Evolutionary conservation across 345 rosid genomes (phyloP), one percentile per base, ranked within the genome.

Genomic region (Lepidium africanum): DNA sequence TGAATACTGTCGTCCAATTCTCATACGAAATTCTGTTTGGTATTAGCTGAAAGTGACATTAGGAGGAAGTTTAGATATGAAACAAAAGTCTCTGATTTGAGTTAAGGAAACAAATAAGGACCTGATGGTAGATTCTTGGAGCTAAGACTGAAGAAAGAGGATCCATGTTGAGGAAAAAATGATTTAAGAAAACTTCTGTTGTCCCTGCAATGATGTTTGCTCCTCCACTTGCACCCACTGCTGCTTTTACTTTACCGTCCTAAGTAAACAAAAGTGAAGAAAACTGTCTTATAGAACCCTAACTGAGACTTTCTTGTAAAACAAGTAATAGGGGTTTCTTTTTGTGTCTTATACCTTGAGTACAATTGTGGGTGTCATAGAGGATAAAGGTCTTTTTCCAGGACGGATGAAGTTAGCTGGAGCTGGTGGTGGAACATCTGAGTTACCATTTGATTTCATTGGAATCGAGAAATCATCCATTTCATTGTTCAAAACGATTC

Each of bases 381-480:
- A 86, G 5, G 91, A 86, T 48, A 88, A 67, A 11, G 91, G 87
- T 61, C 94, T 73, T 76, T 86, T 86, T 13, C 85, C 80, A 0
- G 89, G 87, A 5, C 78, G 78, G 61, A 88, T 43, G 35, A 86
- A 82, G 73, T 88, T 88, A 64, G 81, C 27, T 1, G 79, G 86
- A 12, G 95, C 82, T 1, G 86, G 86, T 0, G 81, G 89, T 5
- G 79, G 67, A 21, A 63, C 45, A 49, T 73, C 27, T 6, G 5
- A 25, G 9, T 63, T 15, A 12, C 9, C 13, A 4, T 57, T 32
- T 0, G 21, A 14, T 15, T 68, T 68, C 15, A 4, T 25, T 0
- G 88, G 86, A 32, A 79, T 77, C 10, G 89, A 82, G 78, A 86
- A 88, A 67, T 84, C 89, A 17, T 81, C 87, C 94, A 88, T 88